Conservation (phyloP, 208 protist species). For the Tetramitus jugosus region DNA sequence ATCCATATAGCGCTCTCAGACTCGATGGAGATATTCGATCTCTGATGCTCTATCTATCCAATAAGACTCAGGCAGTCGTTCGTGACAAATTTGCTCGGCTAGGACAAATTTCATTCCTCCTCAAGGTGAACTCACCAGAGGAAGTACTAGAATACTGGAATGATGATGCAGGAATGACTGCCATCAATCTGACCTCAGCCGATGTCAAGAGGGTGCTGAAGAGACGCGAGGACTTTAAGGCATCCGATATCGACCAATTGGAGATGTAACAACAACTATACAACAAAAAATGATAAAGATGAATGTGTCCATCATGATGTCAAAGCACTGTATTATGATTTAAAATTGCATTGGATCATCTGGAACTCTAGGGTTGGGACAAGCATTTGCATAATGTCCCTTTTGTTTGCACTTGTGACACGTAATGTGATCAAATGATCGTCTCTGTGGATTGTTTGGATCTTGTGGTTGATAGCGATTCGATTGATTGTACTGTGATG, state of each 20-base stretch:
- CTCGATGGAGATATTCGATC: slow-evolving; percentile 35
- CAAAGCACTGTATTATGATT: too few species aligned
- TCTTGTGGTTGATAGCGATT: too few species aligned
- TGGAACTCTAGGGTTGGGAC: too few species aligned
- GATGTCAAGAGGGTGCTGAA: neutral
- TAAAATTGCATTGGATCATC: too few species aligned
- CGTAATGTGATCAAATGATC: too few species aligned
- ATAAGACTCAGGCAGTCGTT: slow-evolving; percentile 25
- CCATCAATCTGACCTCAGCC: neutral
- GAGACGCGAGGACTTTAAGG: neutral
- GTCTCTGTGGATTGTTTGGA: too few species aligned
- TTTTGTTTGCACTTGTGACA: slow-evolving; percentile 33
- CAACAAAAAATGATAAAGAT: too few species aligned
- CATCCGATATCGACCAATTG: too few species aligned
- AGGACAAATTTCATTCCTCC: slow-evolving; percentile 31
- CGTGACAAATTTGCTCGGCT: slow-evolving; percentile 39
- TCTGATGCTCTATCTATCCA: slow-evolving; percentile 31
- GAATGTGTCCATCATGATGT: too few species aligned
- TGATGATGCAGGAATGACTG: too few species aligned
- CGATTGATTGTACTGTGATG: too few species aligned
- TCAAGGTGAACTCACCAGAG: slow-evolving; percentile 28
- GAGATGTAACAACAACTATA: too few species aligned
- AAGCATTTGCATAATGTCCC: slow-evolving; percentile 36
- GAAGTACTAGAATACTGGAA: neutral
- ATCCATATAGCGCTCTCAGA: slow-evolving; percentile 32